Base-by-base conservation (phyloP, 139 green algal genomes). In the Penium margaritaceum region DNA sequence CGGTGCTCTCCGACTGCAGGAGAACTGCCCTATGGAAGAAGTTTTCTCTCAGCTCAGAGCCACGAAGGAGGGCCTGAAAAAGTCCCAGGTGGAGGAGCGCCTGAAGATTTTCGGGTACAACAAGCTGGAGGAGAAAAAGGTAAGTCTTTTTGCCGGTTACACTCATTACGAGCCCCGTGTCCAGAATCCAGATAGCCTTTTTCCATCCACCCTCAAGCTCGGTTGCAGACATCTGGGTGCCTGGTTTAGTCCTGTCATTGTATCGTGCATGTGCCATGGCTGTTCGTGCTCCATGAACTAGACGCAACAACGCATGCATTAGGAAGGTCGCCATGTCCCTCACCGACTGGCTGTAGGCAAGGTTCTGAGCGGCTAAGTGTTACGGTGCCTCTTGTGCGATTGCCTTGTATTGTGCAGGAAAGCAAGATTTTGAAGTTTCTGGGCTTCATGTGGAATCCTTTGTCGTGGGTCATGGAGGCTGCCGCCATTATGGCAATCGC, bases 401-500 rank as follows among this genome's bases (percentile, higher is more conserved):
- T 21, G 19, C 19, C 21, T 57, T 57, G 19, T 19, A 24, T 21
- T 57, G 19, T 57, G 36, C 68, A 76, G 70, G 70, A 77, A 33
- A 93, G 89, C 70, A 70, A 82, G 70, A 29, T 86, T 81, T 72
- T 85, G 24, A 72, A 77, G 37, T 89, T 89, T 54, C 63, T 89
- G 19, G 69, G 83, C 27, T 90, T 88, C 80, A 86, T 95, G 85
- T 92, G 87, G 68, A 76, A 76, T 21, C 68, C 68, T 7, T 30
- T 76, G 29, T 76, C 68, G n/a, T 76, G 68, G 68, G 84, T 85
- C n/a, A 95, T 94, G 87, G 88, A 95, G 74, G 46, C 43, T 24
- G 85, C 89, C 3, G 90, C 88, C 37, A 90, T 95, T 44, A 88
- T 95, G 38, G 85, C 90, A 57, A 93, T 94, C 63, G 81, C 47